Evolutionary conservation across 2,329 filamentous ascomycete species (phyloP), one percentile per base, ranked within the genome.

Genomic region (Whalleya microplaca): DNA sequence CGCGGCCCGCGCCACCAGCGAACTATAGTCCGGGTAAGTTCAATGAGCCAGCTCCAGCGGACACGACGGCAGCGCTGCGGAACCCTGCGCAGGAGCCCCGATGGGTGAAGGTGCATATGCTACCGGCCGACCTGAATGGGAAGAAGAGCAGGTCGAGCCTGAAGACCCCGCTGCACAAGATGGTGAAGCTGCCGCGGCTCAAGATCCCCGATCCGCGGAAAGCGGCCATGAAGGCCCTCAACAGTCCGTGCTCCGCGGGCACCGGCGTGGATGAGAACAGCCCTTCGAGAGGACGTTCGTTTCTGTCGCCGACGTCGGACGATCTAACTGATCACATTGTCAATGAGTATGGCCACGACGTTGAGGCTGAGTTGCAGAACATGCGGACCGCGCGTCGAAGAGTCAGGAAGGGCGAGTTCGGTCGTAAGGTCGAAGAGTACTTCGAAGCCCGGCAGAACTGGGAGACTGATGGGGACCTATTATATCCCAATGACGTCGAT

Each of bases 21-120:
- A n/a, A 21, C n/a, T 52, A 55, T 32, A 9, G 3, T 6, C 48
- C 14, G 16, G 23, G 45, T 18, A 51, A 44, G 2, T 37, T 43
- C 2, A 21, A 45, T 9, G 56, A 55, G 14, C 48, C 48, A 1
- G 48, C 45, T 5, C 48, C 45, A 1, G 41, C n/a, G 18, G n/a
- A 41, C 21, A 37, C 48, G 2, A n/a, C 16, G 3, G 41, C 50
- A 16, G 48, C 37, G n/a, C 56, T 59, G 9, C 45, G 48, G 1
- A 50, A 47, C 21, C 41, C 5, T 7, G 27, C 23, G 44, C 41
- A 32, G 14, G 41, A 29, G 9, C 48, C 32, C 23, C 27, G 21
- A n/a, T 47, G 21, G 1, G 12, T 48, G 5, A 51, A 48, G 23
- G 21, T 45, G 1, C 29, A 51, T 21, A 14, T 12, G 1, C 21